phyloP scores from a whole-genome alignment of 371 early-diverging fungal species.

The Mortierella sp. region DNA sequence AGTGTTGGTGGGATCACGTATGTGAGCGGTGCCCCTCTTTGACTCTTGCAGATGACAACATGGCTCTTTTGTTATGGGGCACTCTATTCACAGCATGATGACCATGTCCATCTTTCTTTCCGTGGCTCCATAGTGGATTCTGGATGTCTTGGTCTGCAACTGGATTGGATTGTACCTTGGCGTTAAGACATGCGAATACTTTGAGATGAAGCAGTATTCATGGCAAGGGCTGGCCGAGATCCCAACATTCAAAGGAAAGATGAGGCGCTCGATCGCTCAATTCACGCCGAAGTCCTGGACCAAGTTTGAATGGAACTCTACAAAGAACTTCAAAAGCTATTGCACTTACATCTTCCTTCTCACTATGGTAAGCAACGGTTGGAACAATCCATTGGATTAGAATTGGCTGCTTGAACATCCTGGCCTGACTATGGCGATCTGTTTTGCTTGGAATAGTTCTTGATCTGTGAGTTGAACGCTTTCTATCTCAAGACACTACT shows the following conservation, averaged over 20 bases:
- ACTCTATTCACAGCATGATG: too few species aligned
- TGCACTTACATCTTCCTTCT: constrained; percentile 51
- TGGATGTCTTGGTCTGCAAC: constrained; percentile 95
- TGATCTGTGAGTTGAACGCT: constrained; percentile 90
- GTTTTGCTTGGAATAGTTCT: constrained; percentile 52
- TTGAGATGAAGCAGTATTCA: constrained; percentile 93
- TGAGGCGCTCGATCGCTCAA: constrained; percentile 90
- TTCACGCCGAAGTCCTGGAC: constrained; percentile 97
- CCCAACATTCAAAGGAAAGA: constrained; percentile 83
- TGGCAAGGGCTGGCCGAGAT: constrained; percentile 93
- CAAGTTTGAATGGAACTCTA: constrained; percentile 83
- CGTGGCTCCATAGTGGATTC: constrained; percentile 83
- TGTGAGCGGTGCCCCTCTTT: constrained; percentile 40
- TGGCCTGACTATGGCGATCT: neutral
- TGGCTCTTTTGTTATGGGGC: neutral
- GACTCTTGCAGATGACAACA: too few species aligned
- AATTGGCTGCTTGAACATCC: neutral
- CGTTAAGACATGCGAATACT: constrained; percentile 96
- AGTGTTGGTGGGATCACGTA: constrained; percentile 99
- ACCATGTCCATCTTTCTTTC: constrained; percentile 1
- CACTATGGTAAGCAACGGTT: constrained; percentile 26
- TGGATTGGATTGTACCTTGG: constrained; percentile 95
- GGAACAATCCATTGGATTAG: neutral
- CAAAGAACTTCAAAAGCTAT: constrained; percentile 58
- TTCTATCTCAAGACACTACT: constrained; percentile 92